These are phyloP conservation scores for Sphagnurus paluster DNA, from an alignment of 1,284 basidiomycete genomes.

Conservation along the genomic window DNA sequence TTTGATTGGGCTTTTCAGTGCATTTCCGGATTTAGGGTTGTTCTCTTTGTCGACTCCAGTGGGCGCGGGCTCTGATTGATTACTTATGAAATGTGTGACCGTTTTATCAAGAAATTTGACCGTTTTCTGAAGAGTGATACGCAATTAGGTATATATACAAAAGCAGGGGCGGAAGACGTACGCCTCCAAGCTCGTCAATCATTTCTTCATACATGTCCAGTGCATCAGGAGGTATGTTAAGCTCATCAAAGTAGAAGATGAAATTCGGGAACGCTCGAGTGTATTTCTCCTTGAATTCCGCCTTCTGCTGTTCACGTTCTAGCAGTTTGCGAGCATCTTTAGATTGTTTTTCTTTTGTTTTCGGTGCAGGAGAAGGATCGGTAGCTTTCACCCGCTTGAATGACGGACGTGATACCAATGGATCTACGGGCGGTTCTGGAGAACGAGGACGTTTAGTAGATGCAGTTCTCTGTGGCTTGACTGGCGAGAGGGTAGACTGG, in stretches of 20 bases:
- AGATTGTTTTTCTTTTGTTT: conserved; percentile 16
- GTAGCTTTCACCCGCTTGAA: conserved; percentile 33
- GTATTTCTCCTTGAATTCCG: conserved; percentile 85
- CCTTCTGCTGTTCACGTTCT: conserved; percentile 60
- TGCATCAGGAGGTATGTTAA: conserved; percentile 51
- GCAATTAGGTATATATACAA: conserved; percentile 1
- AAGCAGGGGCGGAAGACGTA: conserved; percentile 45
- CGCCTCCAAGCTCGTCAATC: conserved; percentile 74
- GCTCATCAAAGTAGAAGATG: conserved; percentile 84
- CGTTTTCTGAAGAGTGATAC: conserved; percentile 42
- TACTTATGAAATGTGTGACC: conserved; percentile 86
- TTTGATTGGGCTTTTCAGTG: conserved; percentile 67
- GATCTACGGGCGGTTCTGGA: conserved; percentile 50
- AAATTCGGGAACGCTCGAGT: conserved; percentile 81
- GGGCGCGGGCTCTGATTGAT: conserved; percentile 39
- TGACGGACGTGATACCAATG: conserved; percentile 32
- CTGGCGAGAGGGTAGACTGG: conserved; percentile 23
- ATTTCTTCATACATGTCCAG: conserved; percentile 51
- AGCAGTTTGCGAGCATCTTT: conserved; percentile 34
- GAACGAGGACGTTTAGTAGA: conserved; percentile 63
- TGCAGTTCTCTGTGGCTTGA: conserved; percentile 31
- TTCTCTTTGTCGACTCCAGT: conserved; percentile 66
- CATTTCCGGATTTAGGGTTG: conserved; percentile 29
- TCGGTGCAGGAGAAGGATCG: conserved; percentile 13
- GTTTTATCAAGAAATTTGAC: conserved; percentile 86